Percentiles rank a stretch among this genome's conserved stretches.
Evolutionary conservation across 2,329 filamentous ascomycete genomes (phyloP).

Genomic region (Hypoxylon sp.): DNA sequence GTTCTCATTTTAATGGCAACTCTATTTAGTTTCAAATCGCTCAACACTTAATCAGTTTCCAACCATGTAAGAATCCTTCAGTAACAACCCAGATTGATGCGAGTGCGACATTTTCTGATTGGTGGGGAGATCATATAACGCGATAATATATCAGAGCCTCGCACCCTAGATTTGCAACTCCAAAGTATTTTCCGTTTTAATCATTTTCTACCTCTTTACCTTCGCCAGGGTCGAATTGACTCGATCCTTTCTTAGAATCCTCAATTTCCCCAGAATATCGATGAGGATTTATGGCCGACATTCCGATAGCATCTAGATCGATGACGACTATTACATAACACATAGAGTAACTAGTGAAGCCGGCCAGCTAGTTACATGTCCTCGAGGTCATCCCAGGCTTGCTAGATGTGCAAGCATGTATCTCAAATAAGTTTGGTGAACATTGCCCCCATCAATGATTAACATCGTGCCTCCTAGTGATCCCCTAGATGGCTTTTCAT

Average conservation of each 20-base stretch:
- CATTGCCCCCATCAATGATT: background rate
- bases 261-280: background rate
- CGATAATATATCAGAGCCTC: background rate
- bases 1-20: background rate
- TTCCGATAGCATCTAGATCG: background rate
- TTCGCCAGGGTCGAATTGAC: background rate
- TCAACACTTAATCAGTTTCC: background rate
- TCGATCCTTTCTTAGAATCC: background rate
- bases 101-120: background rate
- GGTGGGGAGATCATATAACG: background rate
- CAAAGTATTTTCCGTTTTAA: constrained; percentile 4
- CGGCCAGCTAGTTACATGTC: background rate
- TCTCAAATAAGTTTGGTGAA: background rate
- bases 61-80: background rate
- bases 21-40: background rate
- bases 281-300: background rate
- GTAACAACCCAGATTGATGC: background rate
- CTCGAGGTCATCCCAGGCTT: background rate
- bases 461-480: no score
- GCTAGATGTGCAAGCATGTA: background rate
- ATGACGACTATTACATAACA: background rate
- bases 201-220: background rate
- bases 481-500: background rate
- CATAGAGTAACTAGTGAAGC: background rate
- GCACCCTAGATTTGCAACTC: background rate